Base-by-base conservation (phyloP, 495 filamentous ascomycete genomes). In the Tuber microsphaerosporum region DNA sequence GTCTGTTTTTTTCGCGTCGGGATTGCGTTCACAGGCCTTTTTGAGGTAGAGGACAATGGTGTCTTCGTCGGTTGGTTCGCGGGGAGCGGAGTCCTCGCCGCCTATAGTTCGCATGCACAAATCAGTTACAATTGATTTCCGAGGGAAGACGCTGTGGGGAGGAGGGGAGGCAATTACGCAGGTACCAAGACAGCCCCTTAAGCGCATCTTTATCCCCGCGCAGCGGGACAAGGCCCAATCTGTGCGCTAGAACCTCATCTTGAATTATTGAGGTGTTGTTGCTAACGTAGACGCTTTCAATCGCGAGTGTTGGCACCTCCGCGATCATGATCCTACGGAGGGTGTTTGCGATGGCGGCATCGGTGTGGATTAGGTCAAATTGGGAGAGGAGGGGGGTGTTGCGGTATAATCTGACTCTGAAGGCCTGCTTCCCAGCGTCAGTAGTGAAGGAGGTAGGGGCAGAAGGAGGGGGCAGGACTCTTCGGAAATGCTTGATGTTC, bases 181-280 rank as follows among this genome's bases (percentile, higher is more conserved):
- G 87, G 84, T 86, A 92, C 90, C 91, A 97, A 80, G 90, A 89
- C 86, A 98, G 90, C 84, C 90, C 90, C 72, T 89, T 87, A 72
- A 98, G 86, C 19, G 92, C 93, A 42, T 90, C 87, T 75, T 89
- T 88, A 71, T 89, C 88, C 77, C 92, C 95, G 46, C 89, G 91
- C 73, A 99, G 89, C 12, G 96, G 96, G 72, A 99, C 91, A 56
- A 98, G 88, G 68, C 96, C 96, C 37, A 99, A 87, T 31, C 96
- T 89, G 81, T 92, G 90, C 2, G 93, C 89, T 56, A 99, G 90
- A 1, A 99, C 94, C 84, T 99, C 96, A 84, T 99, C 96, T 83
- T 97, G 94, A 81, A 99, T 94, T 34, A 99, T 91, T 17, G 92
- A 95, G 74, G 94, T 98, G 86, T 99, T 99, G 86, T 97, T 94